These are phyloP conservation scores for Sporothrix pallida DNA, from an alignment of 2,329 filamentous ascomycete genomes.

Conservation along the genomic window DNA sequence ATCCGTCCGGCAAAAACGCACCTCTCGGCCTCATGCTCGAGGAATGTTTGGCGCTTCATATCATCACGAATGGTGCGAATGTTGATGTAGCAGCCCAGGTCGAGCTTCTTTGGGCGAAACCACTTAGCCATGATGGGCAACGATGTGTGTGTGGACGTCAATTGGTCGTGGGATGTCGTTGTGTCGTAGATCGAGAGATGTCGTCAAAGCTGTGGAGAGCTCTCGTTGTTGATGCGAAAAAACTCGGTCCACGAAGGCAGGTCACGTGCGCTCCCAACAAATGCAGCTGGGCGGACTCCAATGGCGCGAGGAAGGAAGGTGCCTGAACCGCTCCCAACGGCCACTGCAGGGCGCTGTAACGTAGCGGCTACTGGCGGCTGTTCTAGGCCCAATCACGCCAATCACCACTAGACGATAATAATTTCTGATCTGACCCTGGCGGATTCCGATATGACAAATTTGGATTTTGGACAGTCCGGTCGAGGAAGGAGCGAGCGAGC, in stretches of 20 bases:
- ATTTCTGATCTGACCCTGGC: slow-evolving; percentile 16
- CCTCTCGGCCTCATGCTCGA: slow-evolving; percentile 86
- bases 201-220: slow-evolving; percentile 18
- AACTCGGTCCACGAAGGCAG: not conserved
- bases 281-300: not conserved
- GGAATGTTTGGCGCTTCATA: slow-evolving; percentile 93
- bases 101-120: slow-evolving; percentile 87
- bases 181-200: not conserved
- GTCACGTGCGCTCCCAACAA: slow-evolving; percentile 14
- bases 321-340: no score
- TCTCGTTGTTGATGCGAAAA: slow-evolving; percentile 2
- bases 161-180: not conserved
- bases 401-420: slow-evolving; percentile 2
- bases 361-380: slow-evolving; percentile 29
- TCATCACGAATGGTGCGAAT: slow-evolving; percentile 89
- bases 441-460: slow-evolving; percentile 30
- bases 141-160: not conserved
- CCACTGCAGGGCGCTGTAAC: not conserved
- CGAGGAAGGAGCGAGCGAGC: not conserved
- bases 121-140: slow-evolving; percentile 54
- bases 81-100: slow-evolving; percentile 87
- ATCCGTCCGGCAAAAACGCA: slow-evolving; percentile 48
- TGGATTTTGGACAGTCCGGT: not conserved
- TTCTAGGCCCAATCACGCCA: slow-evolving; percentile 27
- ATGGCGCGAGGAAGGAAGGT: not conserved